These are phyloP conservation scores for Monosporascus sp. DNA, from an alignment of 2,329 filamentous ascomycete genomes.

Conservation along the genomic window DNA sequence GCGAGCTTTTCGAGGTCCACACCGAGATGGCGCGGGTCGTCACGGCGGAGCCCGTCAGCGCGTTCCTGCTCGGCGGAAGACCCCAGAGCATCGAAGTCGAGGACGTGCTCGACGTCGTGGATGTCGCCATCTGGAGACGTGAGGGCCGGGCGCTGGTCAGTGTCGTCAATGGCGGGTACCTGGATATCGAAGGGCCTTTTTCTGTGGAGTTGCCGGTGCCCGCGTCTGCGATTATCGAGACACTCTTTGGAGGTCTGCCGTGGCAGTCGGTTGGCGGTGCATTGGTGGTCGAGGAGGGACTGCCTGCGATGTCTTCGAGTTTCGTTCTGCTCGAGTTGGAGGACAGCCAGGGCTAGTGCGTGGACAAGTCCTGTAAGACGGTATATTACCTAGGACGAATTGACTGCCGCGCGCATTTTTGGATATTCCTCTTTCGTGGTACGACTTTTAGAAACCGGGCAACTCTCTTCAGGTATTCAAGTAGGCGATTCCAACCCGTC, in stretches of 20 bases:
- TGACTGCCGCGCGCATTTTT: no score
- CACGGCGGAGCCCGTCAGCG: slow-evolving; percentile 29
- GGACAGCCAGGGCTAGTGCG: background rate
- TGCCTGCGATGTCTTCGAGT: slow-evolving; percentile 29
- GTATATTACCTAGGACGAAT: background rate
- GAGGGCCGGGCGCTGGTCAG: slow-evolving; percentile 28
- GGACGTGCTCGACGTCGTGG: slow-evolving; percentile 19
- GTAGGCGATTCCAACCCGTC: no score
- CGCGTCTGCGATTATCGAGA: slow-evolving; percentile 11
- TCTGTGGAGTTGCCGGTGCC: slow-evolving; percentile 12
- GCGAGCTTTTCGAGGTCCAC: slow-evolving; percentile 31
- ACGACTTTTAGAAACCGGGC: no score
- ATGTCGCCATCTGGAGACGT: slow-evolving; percentile 31
- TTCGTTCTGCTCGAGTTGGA: slow-evolving; percentile 26
- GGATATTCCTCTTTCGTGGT: no score
- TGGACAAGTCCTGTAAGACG: background rate
- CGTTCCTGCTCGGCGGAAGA: slow-evolving; percentile 33
- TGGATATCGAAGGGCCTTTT: slow-evolving; percentile 10
- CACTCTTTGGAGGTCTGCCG: slow-evolving; percentile 19
- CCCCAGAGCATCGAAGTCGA: slow-evolving; percentile 8
- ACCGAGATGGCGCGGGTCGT: slow-evolving; percentile 35
- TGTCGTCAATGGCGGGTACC: slow-evolving; percentile 29
- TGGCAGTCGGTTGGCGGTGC: slow-evolving; percentile 17
- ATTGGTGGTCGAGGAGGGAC: slow-evolving; percentile 17
- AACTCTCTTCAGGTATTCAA: no score